Percentiles rank a stretch among this genome's conserved stretches.
Evolutionary conservation across 164 flowering plant genomes (phyloP).

Genomic region (Umbellularia californica): DNA sequence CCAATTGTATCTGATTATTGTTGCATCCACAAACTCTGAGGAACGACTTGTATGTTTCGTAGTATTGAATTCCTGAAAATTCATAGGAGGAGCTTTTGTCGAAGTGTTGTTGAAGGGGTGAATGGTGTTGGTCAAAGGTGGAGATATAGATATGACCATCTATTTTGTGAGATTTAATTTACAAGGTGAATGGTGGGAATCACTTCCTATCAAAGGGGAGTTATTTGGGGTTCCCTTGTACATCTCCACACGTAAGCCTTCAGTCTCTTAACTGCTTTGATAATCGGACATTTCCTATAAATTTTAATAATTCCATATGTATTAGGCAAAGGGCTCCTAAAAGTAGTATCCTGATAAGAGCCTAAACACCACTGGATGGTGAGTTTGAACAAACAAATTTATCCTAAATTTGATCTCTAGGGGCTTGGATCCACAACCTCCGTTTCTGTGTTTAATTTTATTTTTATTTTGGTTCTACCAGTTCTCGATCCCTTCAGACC

Average conservation of each 20-base stretch:
- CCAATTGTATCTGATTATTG: not conserved
- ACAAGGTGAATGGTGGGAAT: not conserved
- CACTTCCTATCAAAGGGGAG: not conserved
- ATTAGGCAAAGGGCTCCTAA: not conserved
- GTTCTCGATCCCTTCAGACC: conserved; percentile 58
- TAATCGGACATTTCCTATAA: too few species aligned
- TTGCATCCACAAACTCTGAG: not conserved
- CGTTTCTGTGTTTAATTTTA: not conserved
- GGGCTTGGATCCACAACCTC: not conserved
- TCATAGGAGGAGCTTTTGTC: not conserved
- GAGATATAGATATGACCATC: not conserved
- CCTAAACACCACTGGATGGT: not conserved
- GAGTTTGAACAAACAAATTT: not conserved
- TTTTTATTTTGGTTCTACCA: conserved; percentile 23
- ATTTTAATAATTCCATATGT: not conserved
- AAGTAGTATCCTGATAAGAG: not conserved
- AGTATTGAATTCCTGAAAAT: not conserved
- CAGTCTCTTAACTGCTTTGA: too few species aligned
- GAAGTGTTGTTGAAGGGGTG: not conserved
- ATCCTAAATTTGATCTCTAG: not conserved
- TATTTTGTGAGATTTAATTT: too few species aligned
- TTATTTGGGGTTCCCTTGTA: too few species aligned
- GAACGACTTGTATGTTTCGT: not conserved
- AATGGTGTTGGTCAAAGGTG: not conserved
- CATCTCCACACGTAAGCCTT: too few species aligned